These are phyloP conservation scores for Phallus indusiatus DNA, from an alignment of 768 basidiomycete genomes.

Conservation along the genomic window DNA sequence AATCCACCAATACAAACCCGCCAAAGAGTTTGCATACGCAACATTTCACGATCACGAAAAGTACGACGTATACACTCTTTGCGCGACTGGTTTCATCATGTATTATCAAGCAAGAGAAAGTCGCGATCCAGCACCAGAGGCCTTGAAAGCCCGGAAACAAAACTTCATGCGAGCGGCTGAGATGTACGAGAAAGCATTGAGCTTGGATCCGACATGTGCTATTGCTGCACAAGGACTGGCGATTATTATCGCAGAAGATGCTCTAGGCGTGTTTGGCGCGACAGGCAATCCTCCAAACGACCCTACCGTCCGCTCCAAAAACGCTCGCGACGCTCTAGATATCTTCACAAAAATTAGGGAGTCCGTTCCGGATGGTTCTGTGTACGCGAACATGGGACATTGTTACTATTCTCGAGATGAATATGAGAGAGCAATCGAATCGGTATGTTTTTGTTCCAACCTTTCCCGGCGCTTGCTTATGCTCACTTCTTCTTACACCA, in stretches of 20 bases:
- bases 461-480: neutral
- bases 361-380: slow-evolving; percentile 70
- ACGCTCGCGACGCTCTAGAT: slow-evolving; percentile 79
- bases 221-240: slow-evolving; percentile 94
- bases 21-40: slow-evolving; percentile 83
- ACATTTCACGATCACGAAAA: slow-evolving; percentile 82
- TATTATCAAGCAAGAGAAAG: slow-evolving; percentile 83
- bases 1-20: slow-evolving; percentile 55
- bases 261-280: slow-evolving; percentile 59
- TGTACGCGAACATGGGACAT: slow-evolving; percentile 94
- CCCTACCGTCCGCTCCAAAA: slow-evolving; percentile 50
- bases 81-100: slow-evolving; percentile 78
- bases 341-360: slow-evolving; percentile 90
- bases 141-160: slow-evolving; percentile 53
- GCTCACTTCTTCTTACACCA: neutral
- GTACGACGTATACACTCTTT: slow-evolving; percentile 85
- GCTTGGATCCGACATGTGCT: slow-evolving; percentile 75
- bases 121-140: slow-evolving; percentile 49
- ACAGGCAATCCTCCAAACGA: slow-evolving; percentile 45
- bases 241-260: slow-evolving; percentile 89
- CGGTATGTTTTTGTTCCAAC: slow-evolving; percentile 46
- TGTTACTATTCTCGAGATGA: slow-evolving; percentile 91
- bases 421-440: slow-evolving; percentile 92
- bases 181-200: slow-evolving; percentile 86
- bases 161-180: slow-evolving; percentile 79